Base-by-base conservation (phyloP, 768 basidiomycete species). In the Pisolithus marmoratus region DNA sequence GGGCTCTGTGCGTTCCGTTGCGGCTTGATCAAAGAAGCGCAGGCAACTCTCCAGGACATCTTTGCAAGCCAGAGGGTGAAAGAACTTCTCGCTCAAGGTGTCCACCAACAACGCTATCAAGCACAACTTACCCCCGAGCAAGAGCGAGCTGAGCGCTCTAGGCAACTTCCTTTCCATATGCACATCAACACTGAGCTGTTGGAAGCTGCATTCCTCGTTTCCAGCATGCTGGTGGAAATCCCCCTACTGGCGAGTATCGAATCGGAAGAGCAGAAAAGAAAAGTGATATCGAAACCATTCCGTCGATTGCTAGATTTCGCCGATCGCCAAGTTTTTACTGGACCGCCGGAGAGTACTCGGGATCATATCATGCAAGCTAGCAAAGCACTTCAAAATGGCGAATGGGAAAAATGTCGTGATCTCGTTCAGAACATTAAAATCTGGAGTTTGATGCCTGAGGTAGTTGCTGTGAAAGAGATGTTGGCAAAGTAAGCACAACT, bases 361-460 rank as follows among this genome's bases (percentile, higher is more conserved):
- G 96, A 99, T 63, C 96, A 98, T 66, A 95, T 99, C 69, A 96
- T 98, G 90, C 95, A 98, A 69, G 96, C 96, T 2, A 91, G 89
- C 71, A 97, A 93, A 70, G 94, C 96, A 2, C 70, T 99, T 44
- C 94, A 97, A 71, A 84, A 88, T 55, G 96, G 95, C 17, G 93
- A 98, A 61, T 99, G 96, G 96, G 90, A 95, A 66, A 85, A 87
- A 63, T 95, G 94, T 62, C 82, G 88, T 43, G 94, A 98, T 63
- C 76, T 99, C 49, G 83, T 98, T 49, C 86, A 94, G 65, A 85
- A 87, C 64, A 98, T 98, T 77, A 98, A 96, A 71, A 94, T 98
- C 31, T 98, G 96, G 96, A 86, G 83, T 60, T 71, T 99, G 54
- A 93, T 99, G 88, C 94, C 94, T 2, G 92, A 95, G 67, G 85